Base-by-base conservation (phyloP, 768 basidiomycete genomes). In the Calocybe gangraenosa region DNA sequence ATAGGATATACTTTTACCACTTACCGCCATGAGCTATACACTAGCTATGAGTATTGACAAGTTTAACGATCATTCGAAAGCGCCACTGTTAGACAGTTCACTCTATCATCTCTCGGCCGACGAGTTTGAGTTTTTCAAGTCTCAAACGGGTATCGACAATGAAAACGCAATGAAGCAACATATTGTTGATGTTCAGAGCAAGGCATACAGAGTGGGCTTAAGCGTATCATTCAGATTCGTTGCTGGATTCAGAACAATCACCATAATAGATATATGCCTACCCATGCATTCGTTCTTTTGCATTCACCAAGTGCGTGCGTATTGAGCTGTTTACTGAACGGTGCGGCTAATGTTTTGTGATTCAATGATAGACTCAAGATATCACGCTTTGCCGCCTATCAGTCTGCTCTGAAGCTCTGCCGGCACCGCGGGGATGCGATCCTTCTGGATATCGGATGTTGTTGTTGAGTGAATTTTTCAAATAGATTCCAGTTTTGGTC, bases 391-490 rank as follows among this genome's bases (percentile, higher is more conserved):
- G 61, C 59, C 30, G 64, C 54, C 2, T 66, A 68, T 48, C 42
- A 37, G 2, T 58, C 54, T 32, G 59, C 56, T 9, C 49, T 68
- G 8, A 49, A 54, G 13, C 51, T 65, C 1, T 44, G 42, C 1
- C 46, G 46, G 7, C 48, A 53, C 1, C 48, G 46, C 11, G 44
- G 51, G 7, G 50, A 53, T 38, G 58, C 64, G 9, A 50, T 68
- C 33, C 52, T 68, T 14, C 47, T 68, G 15, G 67, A 68, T 36
- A 47, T 65, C 22, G 67, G 65, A 20, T 67, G 67, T 42, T 65
- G 64, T 40, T 64, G 67, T 68, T n/a, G 25, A 28, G 25, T 28
- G 25, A 13, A 46, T 52, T 17, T 10, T 28, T 35, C 30, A 22
- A 32, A 14, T 21, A 28, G 13, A 14, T 17, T 3, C 20, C 6